Evolutionary conservation across 805 yeast species (phyloP), one percentile per base, ranked within the genome.

Genomic region (Candida golubevii): DNA sequence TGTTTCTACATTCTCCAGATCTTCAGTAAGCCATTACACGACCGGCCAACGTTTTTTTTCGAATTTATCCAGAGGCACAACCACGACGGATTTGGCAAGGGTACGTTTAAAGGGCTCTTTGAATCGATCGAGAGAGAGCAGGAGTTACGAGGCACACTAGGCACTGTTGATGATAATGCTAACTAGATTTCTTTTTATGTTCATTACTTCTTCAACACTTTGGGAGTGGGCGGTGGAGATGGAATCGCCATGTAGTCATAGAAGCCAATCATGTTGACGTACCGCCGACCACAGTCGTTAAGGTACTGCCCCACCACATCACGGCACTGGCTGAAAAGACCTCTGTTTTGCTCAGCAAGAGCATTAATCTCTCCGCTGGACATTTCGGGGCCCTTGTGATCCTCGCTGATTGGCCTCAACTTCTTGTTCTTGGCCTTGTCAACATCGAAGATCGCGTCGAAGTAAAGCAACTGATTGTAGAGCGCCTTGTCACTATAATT

Each of bases 41-140:
- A 83, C 56, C 71, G 95, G 33, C 96, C 96, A 27, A 86, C 95
- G 0, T 71, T 87, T 36, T 88, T 88, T 58, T 68, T 88, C 51
- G 96, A 88, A 61, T 75, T 88, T 23, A 88, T 88, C 49, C 93
- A 88, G 63, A 74, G 96, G 48, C 71, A 75, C 54, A 83, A 85
- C 56, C 90, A 85, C 59, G 75, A 82, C 48, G 96, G 96, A 0
- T 88, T 88, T 63, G 96, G 96, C 1, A 88, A 88, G 39, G 96
- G 96, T 1, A 88, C 89, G 48, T 88, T 88, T 67, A 84, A 80
- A 59, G 85, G 93, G 0, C 66, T 88, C 33, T 88, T 85, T 58
- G 90, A 87, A 58, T 78, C 85, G 7, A 80, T 88, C 45, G 96
- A 88, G 60, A 72, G 73, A n/a, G 90, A 86, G 52, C 96, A 88